Conservation (phyloP, 768 basidiomycete species). For the Lactarius vividus region DNA sequence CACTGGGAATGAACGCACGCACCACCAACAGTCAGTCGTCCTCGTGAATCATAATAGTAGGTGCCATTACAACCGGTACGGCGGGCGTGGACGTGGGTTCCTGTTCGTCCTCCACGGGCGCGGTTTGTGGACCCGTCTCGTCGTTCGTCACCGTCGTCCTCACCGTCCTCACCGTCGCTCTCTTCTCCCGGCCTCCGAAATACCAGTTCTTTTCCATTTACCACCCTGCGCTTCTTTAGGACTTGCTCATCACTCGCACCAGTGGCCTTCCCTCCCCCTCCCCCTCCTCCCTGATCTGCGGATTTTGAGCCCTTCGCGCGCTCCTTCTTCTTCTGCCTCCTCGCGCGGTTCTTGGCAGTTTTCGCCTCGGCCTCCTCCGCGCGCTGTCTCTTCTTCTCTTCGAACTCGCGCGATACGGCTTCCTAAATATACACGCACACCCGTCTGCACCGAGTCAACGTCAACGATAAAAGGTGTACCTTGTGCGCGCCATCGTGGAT, state of each 20-base stretch:
- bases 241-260: conserved; percentile 40
- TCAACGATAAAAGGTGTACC: conserved; percentile 43
- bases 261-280: conserved; percentile 29
- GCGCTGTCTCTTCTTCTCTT: conserved; percentile 64
- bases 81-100: conserved; percentile 12
- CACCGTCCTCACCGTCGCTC: conserved; percentile 40
- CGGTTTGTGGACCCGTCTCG: conserved; percentile 30
- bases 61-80: conserved; percentile 35
- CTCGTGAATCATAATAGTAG: conserved; percentile 49
- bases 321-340: conserved; percentile 90
- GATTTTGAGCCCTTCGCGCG: conserved; percentile 46
- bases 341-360: conserved; percentile 94
- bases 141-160: conserved; percentile 24
- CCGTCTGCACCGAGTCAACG: neutral
- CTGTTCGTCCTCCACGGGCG: conserved; percentile 6
- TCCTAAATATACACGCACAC: conserved; percentile 48
- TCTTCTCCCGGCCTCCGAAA: conserved; percentile 55
- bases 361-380: conserved; percentile 77
- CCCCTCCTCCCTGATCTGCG: conserved; percentile 23
- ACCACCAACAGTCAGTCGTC: conserved; percentile 40
- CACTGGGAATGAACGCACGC: conserved; percentile 1
- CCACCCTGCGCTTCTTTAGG: conserved; percentile 76
- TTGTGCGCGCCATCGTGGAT: conserved; percentile 81
- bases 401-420: conserved; percentile 67
- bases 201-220: conserved; percentile 70